Conservation (phyloP, 768 basidiomycete genomes). For the Pleurotus djamor region DNA sequence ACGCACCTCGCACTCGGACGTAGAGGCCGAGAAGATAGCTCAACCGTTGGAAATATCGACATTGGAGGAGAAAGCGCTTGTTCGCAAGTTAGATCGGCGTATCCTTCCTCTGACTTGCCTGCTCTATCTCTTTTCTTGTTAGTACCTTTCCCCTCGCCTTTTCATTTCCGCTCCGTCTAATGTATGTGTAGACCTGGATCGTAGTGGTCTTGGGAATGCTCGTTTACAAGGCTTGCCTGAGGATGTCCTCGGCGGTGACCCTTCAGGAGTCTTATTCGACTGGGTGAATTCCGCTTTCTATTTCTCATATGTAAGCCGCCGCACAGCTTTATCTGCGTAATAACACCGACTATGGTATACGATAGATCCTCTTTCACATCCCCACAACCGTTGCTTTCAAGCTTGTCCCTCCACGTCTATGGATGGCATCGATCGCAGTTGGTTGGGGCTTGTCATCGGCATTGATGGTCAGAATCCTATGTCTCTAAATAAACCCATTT, state of each 20-base stretch:
- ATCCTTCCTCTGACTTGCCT: slow-evolving; percentile 72
- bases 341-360: not conserved
- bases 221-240: slow-evolving; percentile 67
- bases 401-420: slow-evolving; percentile 63
- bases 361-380: slow-evolving; percentile 65
- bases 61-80: slow-evolving; percentile 40
- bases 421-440: slow-evolving; percentile 62
- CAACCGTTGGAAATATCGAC: too few relatives aligned
- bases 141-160: slow-evolving; percentile 20
- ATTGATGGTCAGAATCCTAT: slow-evolving; percentile 49
- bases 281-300: slow-evolving; percentile 80
- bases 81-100: slow-evolving; percentile 63
- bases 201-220: slow-evolving; percentile 80
- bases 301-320: slow-evolving; percentile 64
- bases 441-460: slow-evolving; percentile 81
- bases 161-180: not conserved
- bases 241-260: slow-evolving; percentile 66
- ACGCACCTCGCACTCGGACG: too few relatives aligned
- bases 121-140: slow-evolving; percentile 78
- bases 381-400: slow-evolving; percentile 68
- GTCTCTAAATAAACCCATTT: not conserved
- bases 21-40: too few relatives aligned
- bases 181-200: slow-evolving; percentile 53
- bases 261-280: slow-evolving; percentile 67
- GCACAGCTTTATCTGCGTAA: not conserved